phyloP scores from a whole-genome alignment of 495 filamentous ascomycete species.

The Tetracladium setigerum region DNA sequence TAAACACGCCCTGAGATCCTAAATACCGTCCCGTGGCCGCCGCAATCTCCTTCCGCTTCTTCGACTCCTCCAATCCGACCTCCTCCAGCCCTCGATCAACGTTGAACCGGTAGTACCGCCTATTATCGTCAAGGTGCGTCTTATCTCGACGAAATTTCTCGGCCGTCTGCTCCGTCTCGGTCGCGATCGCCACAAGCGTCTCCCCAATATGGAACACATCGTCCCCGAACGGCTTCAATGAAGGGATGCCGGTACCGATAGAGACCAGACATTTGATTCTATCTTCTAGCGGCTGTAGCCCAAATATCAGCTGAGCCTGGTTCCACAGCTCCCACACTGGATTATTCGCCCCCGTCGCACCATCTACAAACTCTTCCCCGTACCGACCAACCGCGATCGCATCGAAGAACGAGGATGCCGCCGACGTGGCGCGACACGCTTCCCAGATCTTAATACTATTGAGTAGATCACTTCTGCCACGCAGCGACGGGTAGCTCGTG shows the following conservation, averaged over 20 bases:
- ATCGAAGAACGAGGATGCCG: slow-evolving; percentile 39
- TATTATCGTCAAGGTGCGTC: slow-evolving; percentile 25
- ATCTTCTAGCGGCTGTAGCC: slow-evolving; percentile 23
- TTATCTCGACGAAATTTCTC: slow-evolving; percentile 32
- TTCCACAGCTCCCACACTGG: slow-evolving; percentile 37
- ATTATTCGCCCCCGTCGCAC: slow-evolving; percentile 35
- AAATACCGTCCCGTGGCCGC: slow-evolving; percentile 35
- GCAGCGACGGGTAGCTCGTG: slow-evolving; percentile 34
- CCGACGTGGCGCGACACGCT: slow-evolving; percentile 36
- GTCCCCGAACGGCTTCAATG: slow-evolving; percentile 23
- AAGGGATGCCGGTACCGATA: slow-evolving; percentile 36
- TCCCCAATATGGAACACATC: slow-evolving; percentile 24
- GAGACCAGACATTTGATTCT: slow-evolving; percentile 36
- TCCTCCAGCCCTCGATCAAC: slow-evolving; percentile 34
- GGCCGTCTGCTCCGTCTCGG: slow-evolving; percentile 34
- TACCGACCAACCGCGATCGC: slow-evolving; percentile 31
- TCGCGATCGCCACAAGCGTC: slow-evolving; percentile 24
- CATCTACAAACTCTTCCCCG: slow-evolving; percentile 32
- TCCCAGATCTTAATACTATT: slow-evolving; percentile 38
- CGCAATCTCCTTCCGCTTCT: slow-evolving; percentile 29
- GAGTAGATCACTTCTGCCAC: slow-evolving; percentile 29
- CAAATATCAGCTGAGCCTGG: slow-evolving; percentile 36
- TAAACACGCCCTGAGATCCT: slow-evolving; percentile 27
- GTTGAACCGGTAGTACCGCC: slow-evolving; percentile 39
- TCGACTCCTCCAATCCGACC: slow-evolving; percentile 32